Base-by-base conservation (phyloP, 345 rosid genomes). In the Sonneratia alba region DNA sequence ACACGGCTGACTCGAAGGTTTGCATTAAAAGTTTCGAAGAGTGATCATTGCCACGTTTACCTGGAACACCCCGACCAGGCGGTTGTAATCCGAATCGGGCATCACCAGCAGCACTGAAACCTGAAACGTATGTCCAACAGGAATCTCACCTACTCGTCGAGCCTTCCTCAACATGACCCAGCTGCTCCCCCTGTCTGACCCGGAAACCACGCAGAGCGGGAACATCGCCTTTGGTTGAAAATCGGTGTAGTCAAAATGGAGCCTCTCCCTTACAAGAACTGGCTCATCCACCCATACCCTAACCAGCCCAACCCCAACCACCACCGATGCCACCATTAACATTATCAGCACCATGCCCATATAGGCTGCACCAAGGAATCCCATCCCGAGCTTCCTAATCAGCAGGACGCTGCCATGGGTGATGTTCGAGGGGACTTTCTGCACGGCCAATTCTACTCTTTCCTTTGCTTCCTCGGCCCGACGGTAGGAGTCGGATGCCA, bases 21-120 rank as follows among this genome's bases (percentile, higher is more conserved):
- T n/a, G n/a, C n/a, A n/a, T n/a, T 40, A 40, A 40, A 40, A 3
- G 7, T 40, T 40, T 40, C 43, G 43, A 40, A 40, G n/a, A n/a
- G n/a, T n/a, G 4, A 3, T 62, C 38, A 24, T 13, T 36, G 14
- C 14, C 3, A 19, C 22, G 32, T 38, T 16, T n/a, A 87, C 96
- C 89, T 88, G 99, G 74, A 94, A 92, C 10, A 88, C 75, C 0
- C 97, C 97, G 57, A 89, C 49, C 10, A 85, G 81, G 73, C 81
- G 71, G 73, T 90, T 94, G 75, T 82, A 78, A 71, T 90, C 87
- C 68, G 96, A 94, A 64, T 91, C 97, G 34, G 97, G 97, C 89
- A 91, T 76, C 83, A 87, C 75, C 69, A 94, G 80, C 21, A 64
- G 36, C 79, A 94, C 47, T 36, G 83, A 84, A 40, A 87, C 87